phyloP scores from a whole-genome alignment of 106 monocot genomes.

The Dendrobium huoshanense region DNA sequence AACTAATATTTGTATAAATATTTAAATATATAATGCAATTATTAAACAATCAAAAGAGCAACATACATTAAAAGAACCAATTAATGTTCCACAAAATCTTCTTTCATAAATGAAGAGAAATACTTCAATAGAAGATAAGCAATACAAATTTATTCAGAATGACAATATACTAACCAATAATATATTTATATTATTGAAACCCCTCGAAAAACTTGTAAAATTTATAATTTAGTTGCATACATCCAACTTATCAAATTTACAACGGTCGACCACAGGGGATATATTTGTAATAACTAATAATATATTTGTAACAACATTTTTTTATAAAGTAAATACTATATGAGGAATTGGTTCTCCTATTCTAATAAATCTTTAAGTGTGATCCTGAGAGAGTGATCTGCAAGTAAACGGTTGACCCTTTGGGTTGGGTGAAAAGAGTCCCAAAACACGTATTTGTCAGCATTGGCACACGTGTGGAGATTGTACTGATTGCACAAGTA shows the following conservation, averaged over 20 bases:
- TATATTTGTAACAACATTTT: not conserved
- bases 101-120: not conserved
- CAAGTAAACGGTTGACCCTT: constrained; percentile 32
- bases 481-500: constrained; percentile 30
- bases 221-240: no score
- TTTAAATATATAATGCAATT: no score
- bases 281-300: not conserved
- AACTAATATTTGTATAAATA: no score
- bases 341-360: not conserved
- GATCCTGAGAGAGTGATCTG: not conserved
- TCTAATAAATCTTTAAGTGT: constrained; percentile 15
- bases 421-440: constrained; percentile 60
- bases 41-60: not conserved
- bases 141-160: not conserved
- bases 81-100: not conserved
- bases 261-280: not conserved
- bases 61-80: not conserved
- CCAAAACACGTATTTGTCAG: constrained; percentile 59
- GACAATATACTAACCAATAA: no score
- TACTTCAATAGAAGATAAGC: not conserved
- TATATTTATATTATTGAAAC: no score
- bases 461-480: constrained; percentile 38
- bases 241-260: not conserved
- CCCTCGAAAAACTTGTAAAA: no score
- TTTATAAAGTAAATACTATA: not conserved